A percentile compares a stretch with the other conserved stretches of the same genome.
Conservation (phyloP, 164 flowering plant genomes). For the Stephania yunnanensis region DNA sequence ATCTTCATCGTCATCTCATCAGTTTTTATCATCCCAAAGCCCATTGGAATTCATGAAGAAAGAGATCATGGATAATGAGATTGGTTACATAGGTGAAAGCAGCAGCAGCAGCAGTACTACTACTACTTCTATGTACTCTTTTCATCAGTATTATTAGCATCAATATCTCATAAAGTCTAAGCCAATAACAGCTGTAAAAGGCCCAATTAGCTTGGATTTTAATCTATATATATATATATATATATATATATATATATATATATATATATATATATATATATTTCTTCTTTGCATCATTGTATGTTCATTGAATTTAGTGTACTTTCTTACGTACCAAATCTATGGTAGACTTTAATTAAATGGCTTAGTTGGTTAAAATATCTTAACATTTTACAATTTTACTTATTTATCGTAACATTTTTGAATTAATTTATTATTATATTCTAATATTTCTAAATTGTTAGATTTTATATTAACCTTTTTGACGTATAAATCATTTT, state of each 20-base stretch:
- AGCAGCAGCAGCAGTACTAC: conserved; percentile 34
- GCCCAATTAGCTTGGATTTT: conserved; percentile 14
- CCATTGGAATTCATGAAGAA: conserved; percentile 43
- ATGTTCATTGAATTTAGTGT: not conserved
- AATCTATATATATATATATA: not conserved
- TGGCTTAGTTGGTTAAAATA: no score
- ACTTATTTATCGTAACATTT: no score
- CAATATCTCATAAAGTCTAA: conserved; percentile 13
- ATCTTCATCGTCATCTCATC: conserved; percentile 16
- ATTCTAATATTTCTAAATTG: no score
- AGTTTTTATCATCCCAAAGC: conserved; percentile 21
- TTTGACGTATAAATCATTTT: no score
- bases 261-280: no score
- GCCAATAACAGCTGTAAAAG: conserved; percentile 2
- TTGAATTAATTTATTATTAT: no score
- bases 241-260: no score
- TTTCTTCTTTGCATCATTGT: not conserved
- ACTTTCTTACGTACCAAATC: no score
- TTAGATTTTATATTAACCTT: no score
- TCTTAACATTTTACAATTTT: no score
- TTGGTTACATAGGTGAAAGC: conserved; percentile 32
- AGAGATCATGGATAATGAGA: conserved; percentile 33
- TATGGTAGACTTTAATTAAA: no score
- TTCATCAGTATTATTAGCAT: conserved; percentile 26
- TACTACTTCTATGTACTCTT: conserved; percentile 28